Conservation (phyloP, 2,329 filamentous ascomycete species). For the Fusarium concolor region DNA sequence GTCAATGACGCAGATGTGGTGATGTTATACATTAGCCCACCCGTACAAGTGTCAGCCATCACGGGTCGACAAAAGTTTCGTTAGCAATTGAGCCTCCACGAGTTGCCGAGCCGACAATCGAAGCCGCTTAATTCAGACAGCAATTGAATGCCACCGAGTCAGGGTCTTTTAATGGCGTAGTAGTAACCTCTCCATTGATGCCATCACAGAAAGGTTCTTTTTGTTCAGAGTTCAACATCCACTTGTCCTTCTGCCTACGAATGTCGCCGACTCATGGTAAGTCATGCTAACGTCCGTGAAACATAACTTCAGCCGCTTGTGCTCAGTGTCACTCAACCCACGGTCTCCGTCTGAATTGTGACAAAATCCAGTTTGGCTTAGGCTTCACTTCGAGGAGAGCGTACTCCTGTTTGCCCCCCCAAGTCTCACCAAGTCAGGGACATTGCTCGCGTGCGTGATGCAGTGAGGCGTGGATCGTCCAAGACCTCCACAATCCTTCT, state of each 20-base stretch:
- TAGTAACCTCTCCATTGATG: slow-evolving; percentile 4
- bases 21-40: slow-evolving; percentile 16
- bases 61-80: slow-evolving; percentile 8
- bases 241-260: slow-evolving; percentile 3
- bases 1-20: slow-evolving; percentile 32
- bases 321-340: slow-evolving; percentile 31
- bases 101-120: slow-evolving; percentile 33
- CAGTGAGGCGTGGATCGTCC: slow-evolving; percentile 20
- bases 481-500: slow-evolving; percentile 21
- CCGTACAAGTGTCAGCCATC: slow-evolving; percentile 2
- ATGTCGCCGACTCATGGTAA: slow-evolving; percentile 9
- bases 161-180: neutral
- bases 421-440: slow-evolving; percentile 20
- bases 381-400: neutral
- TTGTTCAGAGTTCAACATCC: slow-evolving; percentile 4
- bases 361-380: slow-evolving; percentile 8
- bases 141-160: slow-evolving; percentile 12
- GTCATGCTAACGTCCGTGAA: slow-evolving; percentile 36
- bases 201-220: slow-evolving; percentile 29
- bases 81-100: slow-evolving; percentile 8
- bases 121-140: neutral
- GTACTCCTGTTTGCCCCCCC: neutral
- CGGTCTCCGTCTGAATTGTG: slow-evolving; percentile 17
- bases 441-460: slow-evolving; percentile 12
- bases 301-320: slow-evolving; percentile 43